Conservation (phyloP, 495 filamentous ascomycete genomes). For the Xylaria longipes region DNA sequence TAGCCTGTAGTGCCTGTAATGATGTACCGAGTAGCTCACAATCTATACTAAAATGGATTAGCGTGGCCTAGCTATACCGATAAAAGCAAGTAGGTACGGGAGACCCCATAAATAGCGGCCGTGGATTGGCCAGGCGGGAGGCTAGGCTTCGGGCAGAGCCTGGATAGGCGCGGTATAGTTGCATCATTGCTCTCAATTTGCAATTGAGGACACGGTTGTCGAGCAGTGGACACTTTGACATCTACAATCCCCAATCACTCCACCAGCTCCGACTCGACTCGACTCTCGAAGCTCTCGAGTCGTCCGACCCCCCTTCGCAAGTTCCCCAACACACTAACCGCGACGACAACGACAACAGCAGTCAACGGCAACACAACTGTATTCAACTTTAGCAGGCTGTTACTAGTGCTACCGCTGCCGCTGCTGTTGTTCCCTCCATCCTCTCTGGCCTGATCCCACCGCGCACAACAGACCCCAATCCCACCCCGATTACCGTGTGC, state of each 20-base stretch:
- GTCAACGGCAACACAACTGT: background rate
- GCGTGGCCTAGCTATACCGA: conserved; percentile 8
- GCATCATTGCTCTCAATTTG: conserved; percentile 34
- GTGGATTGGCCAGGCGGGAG: background rate
- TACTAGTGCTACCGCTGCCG: background rate
- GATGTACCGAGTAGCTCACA: background rate
- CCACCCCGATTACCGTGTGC: conserved; percentile 8
- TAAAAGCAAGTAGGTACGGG: conserved; percentile 24
- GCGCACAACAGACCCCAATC: conserved; percentile 8
- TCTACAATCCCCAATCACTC: conserved; percentile 3
- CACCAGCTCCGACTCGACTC: background rate
- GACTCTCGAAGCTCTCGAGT: conserved; percentile 6
- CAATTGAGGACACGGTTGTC: conserved; percentile 48
- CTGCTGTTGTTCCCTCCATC: background rate
- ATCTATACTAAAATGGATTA: background rate
- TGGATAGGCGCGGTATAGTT: conserved; percentile 24
- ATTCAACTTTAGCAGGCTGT: background rate
- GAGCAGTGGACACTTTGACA: conserved; percentile 20
- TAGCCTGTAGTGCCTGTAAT: conserved; percentile 7
- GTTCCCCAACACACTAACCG: background rate
- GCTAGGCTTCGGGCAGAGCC: background rate
- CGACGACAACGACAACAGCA: background rate
- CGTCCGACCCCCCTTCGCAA: background rate
- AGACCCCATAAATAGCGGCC: conserved; percentile 15
- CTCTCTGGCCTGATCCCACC: background rate